A percentile compares a stretch with the other conserved stretches of the same genome.
phyloP scores from a whole-genome alignment of 23 red algal species.

The Gracilaria domingensis region DNA sequence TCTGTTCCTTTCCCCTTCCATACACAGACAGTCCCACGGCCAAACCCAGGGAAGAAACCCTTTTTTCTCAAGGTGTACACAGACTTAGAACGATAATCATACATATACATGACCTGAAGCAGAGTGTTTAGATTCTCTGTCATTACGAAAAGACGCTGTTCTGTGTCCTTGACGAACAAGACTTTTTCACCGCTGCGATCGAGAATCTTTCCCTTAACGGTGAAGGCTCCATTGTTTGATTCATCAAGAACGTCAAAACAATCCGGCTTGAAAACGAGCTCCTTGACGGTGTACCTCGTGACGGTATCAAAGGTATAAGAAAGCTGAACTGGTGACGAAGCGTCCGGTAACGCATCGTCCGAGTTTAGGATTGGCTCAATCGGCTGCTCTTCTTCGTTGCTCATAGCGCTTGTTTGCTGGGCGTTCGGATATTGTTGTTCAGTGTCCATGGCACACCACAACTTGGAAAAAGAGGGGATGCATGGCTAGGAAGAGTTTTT shows the following conservation, averaged over 20 bases:
- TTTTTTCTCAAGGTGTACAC: conserved; percentile 4
- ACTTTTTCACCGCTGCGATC: neutral
- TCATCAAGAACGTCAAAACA: conserved; percentile 11
- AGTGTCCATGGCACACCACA: neutral
- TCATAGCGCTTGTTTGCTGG: too few species aligned
- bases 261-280: conserved; percentile 4
- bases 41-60: neutral
- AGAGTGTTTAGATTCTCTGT: neutral
- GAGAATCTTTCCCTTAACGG: neutral
- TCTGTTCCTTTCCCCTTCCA: conserved; percentile 18
- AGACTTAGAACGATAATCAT: neutral
- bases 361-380: neutral
- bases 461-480: too few species aligned
- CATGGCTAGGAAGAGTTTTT: too few species aligned
- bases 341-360: neutral
- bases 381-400: neutral
- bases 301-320: neutral
- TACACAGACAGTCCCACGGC: neutral
- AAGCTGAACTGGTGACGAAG: neutral
- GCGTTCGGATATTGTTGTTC: neutral
- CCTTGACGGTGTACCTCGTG: neutral
- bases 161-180: neutral
- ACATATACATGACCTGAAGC: conserved; percentile 14
- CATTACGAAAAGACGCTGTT: conserved; percentile 6
- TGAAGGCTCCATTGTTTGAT: neutral